A percentile compares a stretch with the other conserved stretches of the same genome.
Conservation (phyloP, 106 monocot species). For the Allium cepa region DNA sequence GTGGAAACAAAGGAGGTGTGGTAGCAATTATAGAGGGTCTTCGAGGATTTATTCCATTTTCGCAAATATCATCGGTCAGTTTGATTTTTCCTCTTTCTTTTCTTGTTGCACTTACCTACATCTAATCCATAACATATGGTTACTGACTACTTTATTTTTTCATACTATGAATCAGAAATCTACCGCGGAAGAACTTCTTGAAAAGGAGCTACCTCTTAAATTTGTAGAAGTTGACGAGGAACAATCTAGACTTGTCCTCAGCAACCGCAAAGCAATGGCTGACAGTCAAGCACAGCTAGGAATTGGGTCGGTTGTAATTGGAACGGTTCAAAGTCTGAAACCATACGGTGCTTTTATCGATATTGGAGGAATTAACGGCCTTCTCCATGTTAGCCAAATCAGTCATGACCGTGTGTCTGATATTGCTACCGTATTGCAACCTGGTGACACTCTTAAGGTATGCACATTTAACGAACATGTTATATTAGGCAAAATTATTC, state of each 20-base stretch:
- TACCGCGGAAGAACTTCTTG: conserved; percentile 76
- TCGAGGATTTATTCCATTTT: conserved; percentile 62
- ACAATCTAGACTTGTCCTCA: conserved; percentile 85
- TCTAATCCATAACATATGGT: too few species aligned
- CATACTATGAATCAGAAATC: conserved; percentile 39
- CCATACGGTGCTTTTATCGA: conserved; percentile 97
- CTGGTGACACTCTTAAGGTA: conserved; percentile 95
- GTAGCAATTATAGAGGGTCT: conserved; percentile 49
- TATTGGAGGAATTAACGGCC: conserved; percentile 88
- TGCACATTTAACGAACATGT: too few species aligned
- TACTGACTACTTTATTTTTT: too few species aligned
- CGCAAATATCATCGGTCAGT: conserved; percentile 48
- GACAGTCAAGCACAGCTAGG: conserved; percentile 90
- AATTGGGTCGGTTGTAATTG: conserved; percentile 86
- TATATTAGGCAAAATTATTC: too few species aligned
- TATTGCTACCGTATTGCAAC: conserved; percentile 81
- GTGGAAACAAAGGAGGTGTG: conserved; percentile 55
- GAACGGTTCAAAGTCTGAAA: conserved; percentile 88
- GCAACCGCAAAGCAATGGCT: conserved; percentile 91
- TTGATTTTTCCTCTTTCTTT: too few species aligned
- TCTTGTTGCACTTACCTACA: too few species aligned
- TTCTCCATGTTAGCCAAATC: conserved; percentile 97
- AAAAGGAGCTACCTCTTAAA: conserved; percentile 77
- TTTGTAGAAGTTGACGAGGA: conserved; percentile 91
- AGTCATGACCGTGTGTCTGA: conserved; percentile 96